Percentiles rank a stretch among this genome's conserved stretches.
These are phyloP conservation scores for Clarkia xantiana DNA, from an alignment of 345 rosid species.

Conservation along the genomic window DNA sequence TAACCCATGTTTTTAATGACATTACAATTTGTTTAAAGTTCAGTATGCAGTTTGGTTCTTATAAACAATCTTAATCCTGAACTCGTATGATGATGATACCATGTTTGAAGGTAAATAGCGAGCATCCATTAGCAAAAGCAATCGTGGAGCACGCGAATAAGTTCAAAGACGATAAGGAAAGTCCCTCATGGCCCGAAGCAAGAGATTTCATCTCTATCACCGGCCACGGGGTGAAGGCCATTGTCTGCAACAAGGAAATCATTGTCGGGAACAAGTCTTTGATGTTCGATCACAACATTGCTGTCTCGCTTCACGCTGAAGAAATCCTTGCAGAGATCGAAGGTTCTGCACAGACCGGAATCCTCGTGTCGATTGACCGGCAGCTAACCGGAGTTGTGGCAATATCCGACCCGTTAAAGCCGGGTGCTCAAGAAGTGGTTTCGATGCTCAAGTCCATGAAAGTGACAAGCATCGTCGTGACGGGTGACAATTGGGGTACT, in stretches of 20 bases:
- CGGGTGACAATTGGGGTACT: conserved; percentile 97
- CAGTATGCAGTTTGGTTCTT: too few species aligned
- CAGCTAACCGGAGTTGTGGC: conserved; percentile 58
- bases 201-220: conserved; percentile 53
- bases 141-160: conserved; percentile 67
- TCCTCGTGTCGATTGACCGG: conserved; percentile 48
- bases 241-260: conserved; percentile 43
- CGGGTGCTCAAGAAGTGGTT: conserved; percentile 56
- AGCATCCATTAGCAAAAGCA: conserved; percentile 89
- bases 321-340: conserved; percentile 64
- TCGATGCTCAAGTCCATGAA: conserved; percentile 71
- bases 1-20: too few species aligned
- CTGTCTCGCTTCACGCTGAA: conserved; percentile 44
- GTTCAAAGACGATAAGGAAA: conserved; percentile 65
- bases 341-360: conserved; percentile 70
- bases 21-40: too few species aligned
- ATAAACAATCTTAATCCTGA: too few species aligned
- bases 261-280: conserved; percentile 73
- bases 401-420: conserved; percentile 70
- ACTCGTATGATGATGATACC: too few species aligned
- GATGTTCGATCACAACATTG: conserved; percentile 30
- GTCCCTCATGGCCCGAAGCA: conserved; percentile 76
- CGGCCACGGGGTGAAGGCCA: conserved; percentile 80
- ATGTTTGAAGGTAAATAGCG: conserved; percentile 50
- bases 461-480: conserved; percentile 70